Base-by-base conservation (phyloP, 805 yeast genomes). In the Kuraishia capsulata region DNA sequence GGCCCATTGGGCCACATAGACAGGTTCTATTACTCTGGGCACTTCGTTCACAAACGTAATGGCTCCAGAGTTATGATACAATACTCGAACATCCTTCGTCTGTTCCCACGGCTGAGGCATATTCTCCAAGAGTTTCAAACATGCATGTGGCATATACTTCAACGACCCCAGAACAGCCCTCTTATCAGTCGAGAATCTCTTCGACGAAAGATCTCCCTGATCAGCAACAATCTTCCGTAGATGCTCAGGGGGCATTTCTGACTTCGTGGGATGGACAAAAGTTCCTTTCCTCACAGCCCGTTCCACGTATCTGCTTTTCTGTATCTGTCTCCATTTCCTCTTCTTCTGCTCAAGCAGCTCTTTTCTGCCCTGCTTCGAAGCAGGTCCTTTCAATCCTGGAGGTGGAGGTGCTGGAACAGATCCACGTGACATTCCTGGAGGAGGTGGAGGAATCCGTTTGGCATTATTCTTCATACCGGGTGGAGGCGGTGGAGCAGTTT, bases 41-140 rank as follows among this genome's bases (percentile, higher is more conserved):
- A 74, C 69, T 54, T 92, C 97, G 55, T 90, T 81, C 17, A 92
- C 96, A 66, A 92, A 88, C 0, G 98, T 87, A 16, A 92, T 81
- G 11, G 98, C 97, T 20, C 98, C 98, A 0, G 92, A 77, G 17
- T 73, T 71, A 52, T 92, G 99, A 55, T 92, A 92, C 31, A 90
- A 59, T 5, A 90, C 97, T 41, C 73, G 77, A 18, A 92, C 97
- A 33, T 84, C 94, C 44, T 84, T 84, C 2, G 72, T 64, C 38
- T 76, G 73, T 56, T 92, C 97, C 99, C 99, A 92, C 1, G 99
- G 99, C 54, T 88, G 95, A 0, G 99, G 99, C 90, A 92, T 90
- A 52, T 87, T 88, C 51, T 92, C 98, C 30, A 92, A 53, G 30
- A 92, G 69, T 57, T 92, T 92, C 47, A 88, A 59, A 3, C 88